These are phyloP conservation scores for Pseudocercospora macadamiae DNA, from an alignment of 2,329 filamentous ascomycete species.

Conservation along the genomic window DNA sequence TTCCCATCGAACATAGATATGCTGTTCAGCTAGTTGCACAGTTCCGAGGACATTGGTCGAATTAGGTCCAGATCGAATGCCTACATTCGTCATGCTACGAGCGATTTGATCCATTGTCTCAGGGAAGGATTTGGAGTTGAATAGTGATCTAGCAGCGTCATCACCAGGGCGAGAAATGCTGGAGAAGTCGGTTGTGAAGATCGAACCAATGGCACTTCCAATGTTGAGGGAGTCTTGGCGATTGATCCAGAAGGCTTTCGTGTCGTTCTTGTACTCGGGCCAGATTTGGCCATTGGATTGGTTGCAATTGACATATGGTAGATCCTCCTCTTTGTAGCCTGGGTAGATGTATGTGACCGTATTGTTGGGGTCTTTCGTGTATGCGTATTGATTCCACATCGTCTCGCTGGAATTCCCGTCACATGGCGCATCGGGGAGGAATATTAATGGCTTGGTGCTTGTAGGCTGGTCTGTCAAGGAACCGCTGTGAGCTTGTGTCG, in stretches of 20 bases:
- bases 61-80: background rate
- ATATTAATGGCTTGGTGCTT: background rate
- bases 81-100: background rate
- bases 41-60: background rate
- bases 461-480: background rate
- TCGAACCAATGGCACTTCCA: background rate
- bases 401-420: background rate
- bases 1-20: background rate
- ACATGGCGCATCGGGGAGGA: background rate
- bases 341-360: background rate
- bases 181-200: background rate
- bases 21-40: background rate
- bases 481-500: background rate
- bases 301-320: background rate
- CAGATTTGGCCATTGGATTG: background rate
- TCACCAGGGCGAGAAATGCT: background rate
- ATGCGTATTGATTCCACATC: background rate
- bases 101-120: background rate
- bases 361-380: background rate
- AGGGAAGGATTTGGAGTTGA: background rate
- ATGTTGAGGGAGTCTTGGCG: background rate
- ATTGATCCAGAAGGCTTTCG: background rate
- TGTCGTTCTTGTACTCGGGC: background rate
- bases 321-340: background rate
- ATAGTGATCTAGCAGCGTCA: background rate